Evolutionary conservation across 352 stramenopile genomes (phyloP).

Genomic region (Phytopythium oedochilum): DNA sequence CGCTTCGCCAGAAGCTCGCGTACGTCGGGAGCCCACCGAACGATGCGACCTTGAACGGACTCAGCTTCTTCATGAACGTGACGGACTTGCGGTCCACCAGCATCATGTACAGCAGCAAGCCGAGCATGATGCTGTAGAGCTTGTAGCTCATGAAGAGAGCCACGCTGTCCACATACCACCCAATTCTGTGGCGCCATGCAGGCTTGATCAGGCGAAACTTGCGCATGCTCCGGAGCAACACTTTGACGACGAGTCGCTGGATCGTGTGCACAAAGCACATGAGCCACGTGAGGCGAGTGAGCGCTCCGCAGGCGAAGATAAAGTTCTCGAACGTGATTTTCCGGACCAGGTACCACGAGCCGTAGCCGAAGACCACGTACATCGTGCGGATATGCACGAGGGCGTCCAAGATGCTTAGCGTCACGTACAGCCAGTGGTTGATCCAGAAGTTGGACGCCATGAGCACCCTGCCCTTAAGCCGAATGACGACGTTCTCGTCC

Average conservation of each 20-base stretch:
- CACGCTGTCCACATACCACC: slow-evolving; percentile 23
- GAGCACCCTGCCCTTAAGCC: slow-evolving; percentile 15
- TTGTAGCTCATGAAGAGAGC: slow-evolving; percentile 44
- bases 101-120: slow-evolving; percentile 17
- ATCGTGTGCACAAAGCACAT: slow-evolving; percentile 28
- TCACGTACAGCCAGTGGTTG: slow-evolving; percentile 41
- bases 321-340: slow-evolving; percentile 27
- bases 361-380: slow-evolving; percentile 27
- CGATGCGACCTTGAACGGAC: slow-evolving; percentile 12
- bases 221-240: not conserved
- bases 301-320: slow-evolving; percentile 22
- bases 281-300: slow-evolving; percentile 31
- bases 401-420: slow-evolving; percentile 24
- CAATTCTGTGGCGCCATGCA: slow-evolving; percentile 21
- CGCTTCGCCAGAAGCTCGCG: slow-evolving; percentile 28
- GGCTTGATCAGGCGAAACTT: slow-evolving; percentile 1
- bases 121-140: slow-evolving; percentile 32
- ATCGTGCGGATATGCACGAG: slow-evolving; percentile 19
- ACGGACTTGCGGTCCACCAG: slow-evolving; percentile 13
- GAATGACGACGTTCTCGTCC: slow-evolving; percentile 6
- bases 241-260: not conserved
- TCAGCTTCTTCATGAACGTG: slow-evolving; percentile 24
- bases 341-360: slow-evolving; percentile 24
- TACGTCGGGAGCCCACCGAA: slow-evolving; percentile 24
- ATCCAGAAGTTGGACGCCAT: slow-evolving; percentile 35